Base-by-base conservation (phyloP, 2,329 filamentous ascomycete species). In the Nemania diffusa region DNA sequence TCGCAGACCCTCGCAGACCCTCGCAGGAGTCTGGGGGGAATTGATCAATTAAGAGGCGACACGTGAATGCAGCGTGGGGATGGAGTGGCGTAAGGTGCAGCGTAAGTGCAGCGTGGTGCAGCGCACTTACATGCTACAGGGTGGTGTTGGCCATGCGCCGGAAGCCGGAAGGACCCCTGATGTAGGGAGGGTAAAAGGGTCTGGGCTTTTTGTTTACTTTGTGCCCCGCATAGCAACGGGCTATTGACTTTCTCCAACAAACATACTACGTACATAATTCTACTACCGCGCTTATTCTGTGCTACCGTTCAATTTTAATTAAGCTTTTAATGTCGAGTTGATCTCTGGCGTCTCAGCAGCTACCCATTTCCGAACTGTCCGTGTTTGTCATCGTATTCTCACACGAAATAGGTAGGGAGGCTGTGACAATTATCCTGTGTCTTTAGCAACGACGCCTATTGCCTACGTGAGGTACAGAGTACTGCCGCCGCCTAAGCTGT, bases 141-240 rank as follows among this genome's bases (percentile, higher is more conserved):
- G 53, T 27, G 11, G 63, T 52, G 62, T 34, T 59, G 56, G 26
- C 62, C 42, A 56, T 24, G 22, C 46, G 65, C 53, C 20, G 46
- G 44, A 67, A n/a, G 37, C 32, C 24, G 51, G 34, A 22, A 13
- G 22, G 52, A 26, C 20, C n/a, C n/a, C 20, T 17, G 27, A n/a
- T 34, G 32, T 24, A 17, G 11, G 8, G 6, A 13, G 51, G 29
- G 20, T 22, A 7, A n/a, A 26, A n/a, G 26, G n/a, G 52, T 29
- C n/a, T 40, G 59, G 52, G 56, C 24, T 65, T 44, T 74, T 76
- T 76, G 74, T 76, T 76, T 76, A 76, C 74, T 75, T 65, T 62
- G 40, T 48, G 65, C 74, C 74, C 74, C 73, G 72, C 74, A 72
- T 72, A 70, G 73, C 73, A 74, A 73, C 73, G 65, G 32, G 13